phyloP scores from a whole-genome alignment of 306 rosid genomes.

The Casuarina equisetifolia region DNA sequence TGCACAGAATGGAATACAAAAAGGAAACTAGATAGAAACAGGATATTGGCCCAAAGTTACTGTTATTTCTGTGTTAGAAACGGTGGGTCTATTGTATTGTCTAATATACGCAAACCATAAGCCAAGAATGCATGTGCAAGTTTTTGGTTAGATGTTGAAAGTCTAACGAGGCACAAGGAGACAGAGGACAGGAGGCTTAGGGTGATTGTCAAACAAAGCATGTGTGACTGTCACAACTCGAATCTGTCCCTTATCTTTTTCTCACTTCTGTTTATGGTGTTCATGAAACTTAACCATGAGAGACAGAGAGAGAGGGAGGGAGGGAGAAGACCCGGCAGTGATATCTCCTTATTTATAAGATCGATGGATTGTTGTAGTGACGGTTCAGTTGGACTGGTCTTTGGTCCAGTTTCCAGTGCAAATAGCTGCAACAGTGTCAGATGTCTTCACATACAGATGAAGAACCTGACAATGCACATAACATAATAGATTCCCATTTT shows the following conservation, averaged over 20 bases:
- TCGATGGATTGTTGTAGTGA: neutral
- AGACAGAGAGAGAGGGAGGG: neutral
- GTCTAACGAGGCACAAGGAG: neutral
- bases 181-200: neutral
- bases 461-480: constrained; percentile 7
- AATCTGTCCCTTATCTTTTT: neutral
- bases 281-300: too few relatives aligned
- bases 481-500: neutral
- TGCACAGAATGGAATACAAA: neutral
- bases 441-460: neutral
- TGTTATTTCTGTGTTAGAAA: too few relatives aligned
- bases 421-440: constrained; percentile 40
- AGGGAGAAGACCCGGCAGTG: neutral
- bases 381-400: constrained; percentile 42
- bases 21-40: neutral
- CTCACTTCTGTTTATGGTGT: neutral
- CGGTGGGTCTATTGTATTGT: too few relatives aligned
- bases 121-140: neutral
- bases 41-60: too few relatives aligned
- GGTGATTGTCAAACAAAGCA: too few relatives aligned
- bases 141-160: neutral
- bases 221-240: neutral
- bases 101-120: too few relatives aligned
- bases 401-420: constrained; percentile 46
- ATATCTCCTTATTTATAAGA: neutral